Evolutionary conservation across 345 rosid genomes (phyloP).

Genomic region (Pugionium cornutum): DNA sequence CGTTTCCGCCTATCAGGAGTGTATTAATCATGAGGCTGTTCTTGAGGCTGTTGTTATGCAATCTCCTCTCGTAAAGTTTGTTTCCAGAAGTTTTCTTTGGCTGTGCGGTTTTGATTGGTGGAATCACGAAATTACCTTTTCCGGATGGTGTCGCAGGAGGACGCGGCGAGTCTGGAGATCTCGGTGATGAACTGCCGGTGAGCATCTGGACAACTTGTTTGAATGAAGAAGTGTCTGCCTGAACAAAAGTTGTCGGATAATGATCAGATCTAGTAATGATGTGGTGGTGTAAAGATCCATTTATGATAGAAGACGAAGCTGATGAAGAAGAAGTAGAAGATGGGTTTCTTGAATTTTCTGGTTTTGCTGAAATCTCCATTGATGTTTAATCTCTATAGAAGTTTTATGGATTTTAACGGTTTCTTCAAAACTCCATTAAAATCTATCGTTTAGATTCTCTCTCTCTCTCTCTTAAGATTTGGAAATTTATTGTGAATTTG

Average conservation of each 20-base stretch:
- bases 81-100: constrained; percentile 52
- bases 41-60: constrained; percentile 58
- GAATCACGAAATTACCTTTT: constrained; percentile 49
- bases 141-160: constrained; percentile 38
- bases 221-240: constrained; percentile 81
- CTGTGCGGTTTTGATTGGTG: constrained; percentile 62
- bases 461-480: not conserved
- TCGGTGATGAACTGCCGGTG: constrained; percentile 61
- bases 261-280: constrained; percentile 88
- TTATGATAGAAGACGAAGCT: constrained; percentile 35
- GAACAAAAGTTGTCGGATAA: constrained; percentile 90
- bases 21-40: constrained; percentile 89
- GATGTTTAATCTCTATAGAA: constrained; percentile 24
- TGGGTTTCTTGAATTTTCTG: constrained; percentile 49
- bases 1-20: constrained; percentile 47
- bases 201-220: constrained; percentile 96
- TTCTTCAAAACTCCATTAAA: constrained; percentile 25
- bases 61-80: constrained; percentile 90
- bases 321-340: constrained; percentile 42
- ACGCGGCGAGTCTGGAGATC: constrained; percentile 44
- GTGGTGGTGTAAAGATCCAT: constrained; percentile 47
- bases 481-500: constrained; percentile 26
- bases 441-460: not conserved
- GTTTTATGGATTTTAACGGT: constrained; percentile 41
- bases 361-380: constrained; percentile 58